Evolutionary conservation across 2,329 filamentous ascomycete species (phyloP).

Genomic region (Teratosphaeriaceae sp.): DNA sequence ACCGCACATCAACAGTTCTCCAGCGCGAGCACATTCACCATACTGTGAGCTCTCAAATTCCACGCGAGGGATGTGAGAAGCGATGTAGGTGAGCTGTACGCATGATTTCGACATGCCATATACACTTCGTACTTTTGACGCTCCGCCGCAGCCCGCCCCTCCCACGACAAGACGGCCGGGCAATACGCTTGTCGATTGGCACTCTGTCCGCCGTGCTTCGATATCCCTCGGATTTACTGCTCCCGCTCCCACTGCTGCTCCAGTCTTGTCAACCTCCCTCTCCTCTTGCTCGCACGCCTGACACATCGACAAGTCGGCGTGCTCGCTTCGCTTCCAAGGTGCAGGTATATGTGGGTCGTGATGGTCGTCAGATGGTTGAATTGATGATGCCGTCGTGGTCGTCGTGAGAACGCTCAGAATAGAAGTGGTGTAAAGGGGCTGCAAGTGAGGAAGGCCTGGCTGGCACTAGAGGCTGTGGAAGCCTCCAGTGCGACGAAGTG

Average conservation of each 20-base stretch:
- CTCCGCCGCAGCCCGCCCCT: no score
- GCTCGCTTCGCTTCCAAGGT: conserved; percentile 13
- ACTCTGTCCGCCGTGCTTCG: no score
- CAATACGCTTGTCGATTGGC: no score
- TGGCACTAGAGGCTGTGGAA: not conserved
- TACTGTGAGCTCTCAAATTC: no score
- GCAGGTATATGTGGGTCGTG: conserved; percentile 9
- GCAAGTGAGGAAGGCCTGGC: not conserved
- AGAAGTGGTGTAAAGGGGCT: not conserved
- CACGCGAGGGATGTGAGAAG: no score
- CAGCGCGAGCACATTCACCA: no score
- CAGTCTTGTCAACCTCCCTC: conserved; percentile 17
- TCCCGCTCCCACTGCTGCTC: not conserved
- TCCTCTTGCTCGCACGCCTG: conserved; percentile 6
- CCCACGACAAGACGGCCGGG: no score
- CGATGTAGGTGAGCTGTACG: no score
- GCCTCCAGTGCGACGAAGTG: no score
- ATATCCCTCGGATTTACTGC: conserved; percentile 1
- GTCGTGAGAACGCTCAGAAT: not conserved
- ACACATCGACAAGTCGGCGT: conserved; percentile 21
- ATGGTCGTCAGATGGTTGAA: conserved; percentile 2
- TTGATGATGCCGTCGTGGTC: not conserved
- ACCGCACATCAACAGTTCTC: no score
- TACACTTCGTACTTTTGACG: no score
- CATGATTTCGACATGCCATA: no score